Conservation (phyloP, 2,329 filamentous ascomycete species). For the Apiospora pterosperma region DNA sequence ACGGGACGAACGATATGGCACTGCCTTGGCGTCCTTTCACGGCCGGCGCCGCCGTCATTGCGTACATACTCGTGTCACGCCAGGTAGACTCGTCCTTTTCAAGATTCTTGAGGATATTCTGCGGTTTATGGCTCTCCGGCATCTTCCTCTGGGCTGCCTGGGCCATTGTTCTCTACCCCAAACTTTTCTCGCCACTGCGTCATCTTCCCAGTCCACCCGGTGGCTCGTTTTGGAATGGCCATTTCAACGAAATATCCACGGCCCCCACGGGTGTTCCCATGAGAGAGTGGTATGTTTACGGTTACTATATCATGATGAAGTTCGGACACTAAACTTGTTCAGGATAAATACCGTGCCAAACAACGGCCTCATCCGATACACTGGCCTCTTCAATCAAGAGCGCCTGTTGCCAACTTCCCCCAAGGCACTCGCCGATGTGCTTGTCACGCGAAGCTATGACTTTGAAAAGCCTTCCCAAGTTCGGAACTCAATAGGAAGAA, state of each 20-base stretch:
- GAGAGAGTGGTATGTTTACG: constrained; percentile 41
- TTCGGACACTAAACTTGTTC: background rate
- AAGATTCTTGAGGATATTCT: constrained; percentile 31
- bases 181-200: constrained; percentile 46
- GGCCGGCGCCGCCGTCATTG: constrained; percentile 24
- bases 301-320: background rate
- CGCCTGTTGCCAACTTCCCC: constrained; percentile 46
- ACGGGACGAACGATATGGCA: constrained; percentile 14
- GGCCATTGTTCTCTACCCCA: constrained; percentile 44
- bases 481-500: constrained; percentile 52
- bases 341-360: constrained; percentile 63
- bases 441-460: constrained; percentile 66
- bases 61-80: constrained; percentile 28
- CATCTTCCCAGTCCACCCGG: constrained; percentile 42
- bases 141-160: constrained; percentile 35
- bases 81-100: constrained; percentile 27
- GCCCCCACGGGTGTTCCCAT: constrained; percentile 41
- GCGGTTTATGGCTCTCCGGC: constrained; percentile 32
- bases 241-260: constrained; percentile 36
- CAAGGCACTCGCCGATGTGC: constrained; percentile 66
- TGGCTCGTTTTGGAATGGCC: constrained; percentile 46
- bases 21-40: constrained; percentile 25
- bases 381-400: constrained; percentile 36
- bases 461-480: constrained; percentile 61
- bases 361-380: constrained; percentile 66